Base-by-base conservation (phyloP, 2,329 filamentous ascomycete genomes). In the Exophiala dermatitidis region DNA sequence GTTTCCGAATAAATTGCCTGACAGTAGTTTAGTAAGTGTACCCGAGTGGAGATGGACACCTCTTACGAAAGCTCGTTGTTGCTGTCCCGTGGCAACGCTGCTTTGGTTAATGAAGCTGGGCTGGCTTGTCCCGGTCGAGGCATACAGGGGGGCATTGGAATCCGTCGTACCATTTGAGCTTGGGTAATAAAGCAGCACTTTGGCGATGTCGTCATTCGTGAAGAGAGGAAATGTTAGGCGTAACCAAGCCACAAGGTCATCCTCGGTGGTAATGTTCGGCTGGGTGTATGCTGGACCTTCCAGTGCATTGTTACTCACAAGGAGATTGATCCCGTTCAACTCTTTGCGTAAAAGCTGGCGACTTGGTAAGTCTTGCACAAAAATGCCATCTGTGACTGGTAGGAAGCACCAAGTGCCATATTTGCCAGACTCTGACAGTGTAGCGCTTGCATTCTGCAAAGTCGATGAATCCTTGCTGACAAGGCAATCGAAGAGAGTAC, bases 1-100 rank as follows among this genome's bases (percentile, higher is more conserved):
- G 73, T 69, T 64, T 83, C 79, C 40, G 74, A 77, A 57, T 76
- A 77, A 44, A 82, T 73, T 61, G 79, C 77, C 43, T 64, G 19
- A 19, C 19, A 19, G 19, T 19, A 19, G 19, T 19, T 19, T 19
- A 19, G 19, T 19, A 19, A 55, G 6, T 1, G 8, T 43, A 26
- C 30, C 32, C 54, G 29, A 53, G 54, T 29, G 12, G 3, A 4
- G 26, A n/a, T 12, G 28, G n/a, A 5, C 12, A 7, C n/a, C 30
- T 31, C 56, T 44, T 33, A 56, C 56, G 45, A 50, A 48, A 1
- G 72, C 76, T 29, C 74, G 71, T 60, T 83, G 78, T 57, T 81
- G 78, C 61, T 79, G 77, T 28, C 79, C 79, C 1, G 72, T 74
- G 1, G 69, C 77, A 33, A 71, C 70, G 30, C 69, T 68, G 19